Percentiles rank a stretch among this genome's conserved stretches.
Evolutionary conservation across 352 stramenopile genomes (phyloP).

Genomic region (Peronospora farinosa): DNA sequence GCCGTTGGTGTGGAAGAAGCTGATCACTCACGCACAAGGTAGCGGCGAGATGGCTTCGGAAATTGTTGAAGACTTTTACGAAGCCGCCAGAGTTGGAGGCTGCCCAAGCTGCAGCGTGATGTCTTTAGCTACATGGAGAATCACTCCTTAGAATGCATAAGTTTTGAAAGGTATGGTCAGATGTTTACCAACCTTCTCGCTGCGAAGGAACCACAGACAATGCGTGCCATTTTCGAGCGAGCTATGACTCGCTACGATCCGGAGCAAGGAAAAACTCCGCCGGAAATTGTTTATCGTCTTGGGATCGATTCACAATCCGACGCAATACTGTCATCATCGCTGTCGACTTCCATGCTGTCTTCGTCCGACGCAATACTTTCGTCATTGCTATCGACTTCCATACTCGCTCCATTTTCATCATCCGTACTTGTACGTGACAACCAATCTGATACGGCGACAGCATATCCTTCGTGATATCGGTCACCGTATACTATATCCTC

Average conservation of each 20-base stretch:
- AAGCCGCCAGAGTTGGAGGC: constrained; percentile 19
- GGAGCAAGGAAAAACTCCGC: constrained; percentile 15
- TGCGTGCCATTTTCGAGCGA: constrained; percentile 31
- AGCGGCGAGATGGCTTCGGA: constrained; percentile 10
- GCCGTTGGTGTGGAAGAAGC: constrained; percentile 22
- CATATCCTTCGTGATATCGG: too few relatives aligned
- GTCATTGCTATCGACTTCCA: too few relatives aligned
- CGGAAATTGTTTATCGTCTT: constrained; percentile 59
- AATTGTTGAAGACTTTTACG: constrained; percentile 32
- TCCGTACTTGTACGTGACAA: too few relatives aligned
- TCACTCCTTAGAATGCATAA: constrained; percentile 26
- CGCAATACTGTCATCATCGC: too few relatives aligned
- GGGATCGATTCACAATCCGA: too few relatives aligned
- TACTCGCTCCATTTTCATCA: too few relatives aligned
- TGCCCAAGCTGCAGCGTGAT: constrained; percentile 29
- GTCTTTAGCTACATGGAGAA: constrained; percentile 38
- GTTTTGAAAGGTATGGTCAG: constrained; percentile 39
- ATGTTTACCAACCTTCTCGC: constrained; percentile 34
- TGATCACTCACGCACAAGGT: constrained; percentile 8
- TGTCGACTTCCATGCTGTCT: too few relatives aligned
- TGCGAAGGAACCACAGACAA: constrained; percentile 16
- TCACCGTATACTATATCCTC: too few relatives aligned
- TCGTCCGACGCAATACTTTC: too few relatives aligned
- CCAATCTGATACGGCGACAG: too few relatives aligned
- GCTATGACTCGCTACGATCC: constrained; percentile 25